Evolutionary conservation across 164 flowering plant species (phyloP).

Genomic region (Saururus chinensis): DNA sequence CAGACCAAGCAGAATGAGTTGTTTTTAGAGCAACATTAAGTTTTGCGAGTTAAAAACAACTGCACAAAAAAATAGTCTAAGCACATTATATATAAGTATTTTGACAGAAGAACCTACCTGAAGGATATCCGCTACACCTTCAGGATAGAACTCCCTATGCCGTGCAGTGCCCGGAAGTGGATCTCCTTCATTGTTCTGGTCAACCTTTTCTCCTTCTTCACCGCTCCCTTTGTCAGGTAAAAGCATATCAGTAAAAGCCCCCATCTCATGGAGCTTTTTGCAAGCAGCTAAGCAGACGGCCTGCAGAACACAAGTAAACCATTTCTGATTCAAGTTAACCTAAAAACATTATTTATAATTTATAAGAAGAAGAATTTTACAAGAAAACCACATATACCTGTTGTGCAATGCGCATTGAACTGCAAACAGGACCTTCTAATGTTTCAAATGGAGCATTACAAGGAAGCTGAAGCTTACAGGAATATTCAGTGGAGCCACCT

Average conservation of each 20-base stretch:
- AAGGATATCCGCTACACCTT: conserved; percentile 88
- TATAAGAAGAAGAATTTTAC: conserved; percentile 3
- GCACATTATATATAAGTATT: too few relatives aligned
- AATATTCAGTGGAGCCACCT: conserved; percentile 70
- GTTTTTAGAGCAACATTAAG: too few relatives aligned
- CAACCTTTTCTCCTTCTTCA: conserved; percentile 61
- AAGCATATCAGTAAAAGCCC: conserved; percentile 98
- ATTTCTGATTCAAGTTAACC: background rate
- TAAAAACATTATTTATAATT: too few relatives aligned
- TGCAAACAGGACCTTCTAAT: conserved; percentile 92
- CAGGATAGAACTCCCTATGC: conserved; percentile 98
- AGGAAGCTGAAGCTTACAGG: conserved; percentile 98
- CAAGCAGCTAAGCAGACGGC: conserved; percentile 98
- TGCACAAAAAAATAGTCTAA: too few relatives aligned
- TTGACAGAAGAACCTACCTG: conserved; percentile 33
- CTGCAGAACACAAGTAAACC: conserved; percentile 24
- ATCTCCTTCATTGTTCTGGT: conserved; percentile 76
- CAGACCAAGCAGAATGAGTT: background rate
- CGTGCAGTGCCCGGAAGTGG: conserved; percentile 96
- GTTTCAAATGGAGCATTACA: conserved; percentile 98
- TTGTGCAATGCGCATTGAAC: conserved; percentile 94
- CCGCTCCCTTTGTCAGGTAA: conserved; percentile 97
- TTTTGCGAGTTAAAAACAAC: too few relatives aligned
- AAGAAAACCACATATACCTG: conserved; percentile 40
- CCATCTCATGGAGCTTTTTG: conserved; percentile 99